Percentiles rank a stretch among this genome's conserved stretches.
These are phyloP conservation scores for Globisporangium ultimum DNA, from an alignment of 352 stramenopile genomes.

Conservation along the genomic window DNA sequence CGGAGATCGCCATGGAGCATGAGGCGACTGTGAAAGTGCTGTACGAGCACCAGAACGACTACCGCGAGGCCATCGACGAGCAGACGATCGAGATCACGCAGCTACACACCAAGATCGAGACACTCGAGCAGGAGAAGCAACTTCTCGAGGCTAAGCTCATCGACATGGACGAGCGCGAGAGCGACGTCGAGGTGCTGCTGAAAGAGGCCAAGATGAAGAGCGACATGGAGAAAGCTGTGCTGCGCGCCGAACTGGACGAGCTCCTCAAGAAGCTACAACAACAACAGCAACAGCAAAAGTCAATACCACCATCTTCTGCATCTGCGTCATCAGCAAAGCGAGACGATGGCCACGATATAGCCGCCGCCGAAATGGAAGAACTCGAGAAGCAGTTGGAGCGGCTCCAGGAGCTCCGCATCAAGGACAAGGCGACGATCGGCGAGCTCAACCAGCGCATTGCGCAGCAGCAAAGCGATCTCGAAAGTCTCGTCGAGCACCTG, in stretches of 20 bases:
- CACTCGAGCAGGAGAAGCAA: slow-evolving; percentile 53
- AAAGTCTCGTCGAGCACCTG: slow-evolving; percentile 53
- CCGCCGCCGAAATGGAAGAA: slow-evolving; percentile 24
- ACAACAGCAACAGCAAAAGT: slow-evolving; percentile 26
- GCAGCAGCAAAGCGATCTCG: slow-evolving; percentile 57
- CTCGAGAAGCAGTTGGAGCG: slow-evolving; percentile 58
- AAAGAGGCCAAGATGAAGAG: slow-evolving; percentile 40
- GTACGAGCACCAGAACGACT: slow-evolving; percentile 51
- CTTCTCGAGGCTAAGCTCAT: slow-evolving; percentile 57
- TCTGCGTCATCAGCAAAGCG: background rate
- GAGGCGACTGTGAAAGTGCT: slow-evolving; percentile 37
- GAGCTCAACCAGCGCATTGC: slow-evolving; percentile 54
- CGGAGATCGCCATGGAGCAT: slow-evolving; percentile 36
- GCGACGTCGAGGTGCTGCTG: slow-evolving; percentile 48
- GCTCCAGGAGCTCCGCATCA: slow-evolving; percentile 63
- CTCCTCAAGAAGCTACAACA: slow-evolving; percentile 27
- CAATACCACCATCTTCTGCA: too few species aligned
- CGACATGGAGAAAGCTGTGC: slow-evolving; percentile 51
- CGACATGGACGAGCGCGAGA: slow-evolving; percentile 73
- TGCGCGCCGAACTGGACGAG: slow-evolving; percentile 39
- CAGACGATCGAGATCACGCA: slow-evolving; percentile 66
- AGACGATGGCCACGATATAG: background rate
- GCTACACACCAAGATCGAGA: slow-evolving; percentile 46
- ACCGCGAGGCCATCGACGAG: slow-evolving; percentile 55
- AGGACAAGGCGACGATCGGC: slow-evolving; percentile 54